phyloP scores from a whole-genome alignment of 805 yeast species.

The Pichia pseudocactophila region DNA sequence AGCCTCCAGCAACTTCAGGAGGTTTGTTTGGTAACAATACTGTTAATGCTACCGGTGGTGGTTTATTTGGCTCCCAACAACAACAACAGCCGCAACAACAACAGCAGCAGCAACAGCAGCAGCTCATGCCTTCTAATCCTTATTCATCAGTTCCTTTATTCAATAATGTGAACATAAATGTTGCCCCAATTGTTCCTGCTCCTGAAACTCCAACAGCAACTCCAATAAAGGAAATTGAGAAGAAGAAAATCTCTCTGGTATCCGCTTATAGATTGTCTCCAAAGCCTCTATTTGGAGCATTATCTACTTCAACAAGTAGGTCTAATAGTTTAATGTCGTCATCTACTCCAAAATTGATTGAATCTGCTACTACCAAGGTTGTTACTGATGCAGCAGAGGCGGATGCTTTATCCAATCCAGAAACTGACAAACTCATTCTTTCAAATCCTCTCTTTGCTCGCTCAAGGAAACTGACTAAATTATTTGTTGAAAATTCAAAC shows the following conservation, averaged over 20 bases:
- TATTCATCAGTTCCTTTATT: slow-evolving; percentile 76
- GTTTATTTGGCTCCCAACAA: slow-evolving; percentile 22
- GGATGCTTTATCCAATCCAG: slow-evolving; percentile 20
- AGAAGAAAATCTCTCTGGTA: slow-evolving; percentile 52
- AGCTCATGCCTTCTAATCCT: slow-evolving; percentile 43
- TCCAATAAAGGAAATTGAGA: slow-evolving; percentile 37
- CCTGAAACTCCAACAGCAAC: slow-evolving; percentile 44
- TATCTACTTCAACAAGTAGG: slow-evolving; percentile 16
- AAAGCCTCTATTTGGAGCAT: slow-evolving; percentile 40
- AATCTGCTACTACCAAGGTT: slow-evolving; percentile 21
- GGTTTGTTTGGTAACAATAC: slow-evolving; percentile 31
- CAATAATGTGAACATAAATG: slow-evolving; percentile 21
- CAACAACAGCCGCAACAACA: slow-evolving; percentile 19
- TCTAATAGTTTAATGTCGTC: slow-evolving; percentile 21
- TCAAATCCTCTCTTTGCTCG: slow-evolving; percentile 68
- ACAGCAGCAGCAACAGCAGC: slow-evolving; percentile 14
- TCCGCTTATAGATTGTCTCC: slow-evolving; percentile 61
- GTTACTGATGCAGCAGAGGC: slow-evolving; percentile 14
- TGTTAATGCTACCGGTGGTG: slow-evolving; percentile 15
- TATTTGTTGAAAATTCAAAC: slow-evolving; percentile 40
- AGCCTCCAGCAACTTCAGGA: slow-evolving; percentile 21
- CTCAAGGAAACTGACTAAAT: slow-evolving; percentile 41
- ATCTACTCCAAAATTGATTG: slow-evolving; percentile 12
- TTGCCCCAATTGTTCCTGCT: slow-evolving; percentile 31
- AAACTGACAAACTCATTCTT: slow-evolving; percentile 60